A percentile compares a stretch with the other conserved stretches of the same genome.
These are phyloP conservation scores for Cytospora leucostoma DNA, from an alignment of 2,329 filamentous ascomycete species.

Conservation along the genomic window DNA sequence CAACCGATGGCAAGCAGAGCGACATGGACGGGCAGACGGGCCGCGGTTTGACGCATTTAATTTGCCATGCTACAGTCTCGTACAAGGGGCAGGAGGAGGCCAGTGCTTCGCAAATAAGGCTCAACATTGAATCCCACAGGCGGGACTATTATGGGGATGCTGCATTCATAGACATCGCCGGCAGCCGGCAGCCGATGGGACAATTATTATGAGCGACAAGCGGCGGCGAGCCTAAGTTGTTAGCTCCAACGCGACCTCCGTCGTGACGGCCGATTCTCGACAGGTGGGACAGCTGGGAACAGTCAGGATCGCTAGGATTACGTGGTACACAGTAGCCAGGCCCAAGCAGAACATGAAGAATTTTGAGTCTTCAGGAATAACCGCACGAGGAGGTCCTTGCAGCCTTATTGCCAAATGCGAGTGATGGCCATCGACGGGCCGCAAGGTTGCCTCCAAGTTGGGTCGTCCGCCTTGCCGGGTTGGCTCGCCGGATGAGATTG, in stretches of 20 bases:
- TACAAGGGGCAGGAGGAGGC: no score
- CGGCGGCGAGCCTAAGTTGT: background rate
- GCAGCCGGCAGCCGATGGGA: background rate
- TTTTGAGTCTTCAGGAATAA: background rate
- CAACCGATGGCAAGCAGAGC: background rate
- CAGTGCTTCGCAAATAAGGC: no score
- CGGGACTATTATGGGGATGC: no score
- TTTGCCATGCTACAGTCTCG: background rate
- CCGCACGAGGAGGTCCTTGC: background rate
- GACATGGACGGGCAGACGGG: background rate
- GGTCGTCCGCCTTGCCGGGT: background rate
- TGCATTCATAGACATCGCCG: no score
- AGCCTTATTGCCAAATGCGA: background rate
- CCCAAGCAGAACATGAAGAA: background rate
- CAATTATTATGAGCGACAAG: slow-evolving; percentile 16
- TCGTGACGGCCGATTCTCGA: background rate
- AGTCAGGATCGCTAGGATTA: background rate
- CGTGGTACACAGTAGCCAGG: background rate
- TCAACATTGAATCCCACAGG: no score
- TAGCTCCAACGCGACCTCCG: slow-evolving; percentile 5
- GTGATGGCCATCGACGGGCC: background rate
- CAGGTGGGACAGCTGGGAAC: background rate
- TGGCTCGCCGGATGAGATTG: slow-evolving; percentile 16
- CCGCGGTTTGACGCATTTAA: background rate
- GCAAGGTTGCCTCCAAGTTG: background rate